Evolutionary conservation across 306 rosid genomes (phyloP), one percentile per base, ranked within the genome.

Genomic region (Quercus wislizeni): DNA sequence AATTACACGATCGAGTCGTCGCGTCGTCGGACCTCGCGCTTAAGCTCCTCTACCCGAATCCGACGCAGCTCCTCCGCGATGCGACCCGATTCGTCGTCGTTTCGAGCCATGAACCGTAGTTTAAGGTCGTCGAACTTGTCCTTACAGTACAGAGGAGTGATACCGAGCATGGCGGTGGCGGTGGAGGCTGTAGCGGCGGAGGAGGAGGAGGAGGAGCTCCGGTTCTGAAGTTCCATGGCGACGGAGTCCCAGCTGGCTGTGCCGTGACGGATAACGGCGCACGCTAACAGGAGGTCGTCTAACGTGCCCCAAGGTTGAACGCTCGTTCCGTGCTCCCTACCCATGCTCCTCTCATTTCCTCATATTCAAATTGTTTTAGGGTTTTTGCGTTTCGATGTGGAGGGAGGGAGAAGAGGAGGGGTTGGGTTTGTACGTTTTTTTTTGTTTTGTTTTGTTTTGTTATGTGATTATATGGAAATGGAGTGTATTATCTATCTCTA

Each of bases 221-320:
- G 76, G 38, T 55, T 70, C 25, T 73, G 80, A 30, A 88, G 59
- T 59, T 86, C 92, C 69, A 61, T 49, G 69, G 88, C 86, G 80
- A 88, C 68, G 83, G 88, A 83, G 38, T 88, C 88, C 92, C 92
- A 88, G 69, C 75, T 57, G 28, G 59, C 31, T 72, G 88, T 72
- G 30, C 90, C 88, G 79, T 86, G 88, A 28, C 86, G 89, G 75
- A 74, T 77, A 4, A 88, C 92, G 79, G 90, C 92, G 87, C 63
- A 84, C 20, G 86, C 90, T 7, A 88, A 82, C 82, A 88, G 69
- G n/a, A 88, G 90, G 71, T 86, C 92, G 85, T 84, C 87, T 65
- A 82, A 78, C 82, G 90, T 88, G 62, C 88, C 87, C 92, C 92
- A 88, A n/a, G 67, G 86, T 61, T 79, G 81, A 55, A 74, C 82